phyloP scores from a whole-genome alignment of 1,284 basidiomycete species.

The Leccinum pachyderme region DNA sequence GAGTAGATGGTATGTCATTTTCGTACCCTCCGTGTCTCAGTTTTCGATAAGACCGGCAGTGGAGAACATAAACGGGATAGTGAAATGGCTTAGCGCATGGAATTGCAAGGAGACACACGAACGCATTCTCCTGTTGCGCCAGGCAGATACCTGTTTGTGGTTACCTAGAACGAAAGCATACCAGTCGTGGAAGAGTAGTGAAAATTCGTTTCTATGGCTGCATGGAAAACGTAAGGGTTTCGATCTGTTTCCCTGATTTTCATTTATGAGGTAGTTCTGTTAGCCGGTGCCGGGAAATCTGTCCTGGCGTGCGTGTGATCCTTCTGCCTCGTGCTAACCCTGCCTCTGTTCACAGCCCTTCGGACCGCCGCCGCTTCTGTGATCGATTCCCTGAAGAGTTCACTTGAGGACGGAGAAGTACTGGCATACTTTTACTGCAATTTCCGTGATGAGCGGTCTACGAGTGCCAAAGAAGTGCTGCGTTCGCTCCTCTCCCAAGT shows the following conservation, averaged over 20 bases:
- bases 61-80: background rate
- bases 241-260: fast-evolving
- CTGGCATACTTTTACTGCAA: slow-evolving; percentile 12
- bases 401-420: background rate
- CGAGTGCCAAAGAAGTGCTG: slow-evolving; percentile 6
- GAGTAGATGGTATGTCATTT: slow-evolving; percentile 1
- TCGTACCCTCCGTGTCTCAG: background rate
- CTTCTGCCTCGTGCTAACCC: background rate
- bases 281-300: slow-evolving; percentile 18
- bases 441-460: slow-evolving; percentile 11
- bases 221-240: slow-evolving; percentile 11
- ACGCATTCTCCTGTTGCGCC: slow-evolving; percentile 2
- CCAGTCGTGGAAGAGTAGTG: slow-evolving; percentile 8
- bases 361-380: too few species aligned
- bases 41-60: background rate
- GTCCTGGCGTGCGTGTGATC: slow-evolving; percentile 17
- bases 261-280: background rate
- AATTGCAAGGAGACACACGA: slow-evolving; percentile 4
- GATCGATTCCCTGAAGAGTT: slow-evolving; percentile 8
- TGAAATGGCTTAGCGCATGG: slow-evolving; percentile 4
- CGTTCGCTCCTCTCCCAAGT: slow-evolving; percentile 10
- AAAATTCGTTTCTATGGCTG: slow-evolving; percentile 17
- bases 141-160: slow-evolving; percentile 16
- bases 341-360: background rate
- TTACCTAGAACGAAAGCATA: slow-evolving; percentile 2